Base-by-base conservation (phyloP, 306 rosid species). In the Gastrolobium villosum region DNA sequence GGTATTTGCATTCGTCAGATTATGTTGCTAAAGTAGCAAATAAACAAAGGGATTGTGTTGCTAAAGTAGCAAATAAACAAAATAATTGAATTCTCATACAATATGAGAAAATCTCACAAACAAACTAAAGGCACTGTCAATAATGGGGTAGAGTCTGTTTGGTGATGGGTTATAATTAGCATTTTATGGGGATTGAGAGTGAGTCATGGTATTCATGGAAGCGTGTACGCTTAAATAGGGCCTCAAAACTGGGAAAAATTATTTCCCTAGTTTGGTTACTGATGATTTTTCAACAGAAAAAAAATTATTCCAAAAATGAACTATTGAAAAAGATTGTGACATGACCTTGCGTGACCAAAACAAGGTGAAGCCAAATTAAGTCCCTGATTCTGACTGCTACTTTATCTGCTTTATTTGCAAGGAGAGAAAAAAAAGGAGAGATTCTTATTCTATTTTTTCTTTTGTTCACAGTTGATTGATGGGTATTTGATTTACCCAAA, bases 251-350 rank as follows among this genome's bases (percentile, higher is more conserved):
- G 48, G 26, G 41, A 10, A 79, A 10, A 79, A 32, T 0, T 15
- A 3, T 74, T 82, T 46, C 75, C 81, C 34, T 43, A 61, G 34
- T 50, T 68, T 61, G 63, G 37, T 68, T 9, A 44, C 79, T 74
- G 56, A 36, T n/a, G 67, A 26, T 64, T 70, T 56, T 76, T 20
- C 6, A 75, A 64, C 11, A 41, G 43, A 9, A 15, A 55, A 48
- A 64, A 37, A 5, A 36, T 11, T 43, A 4, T 46, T 5, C 75
- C 11, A 11, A 64, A 84, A 45, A 15, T 44, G 82, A 82, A 71
- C 64, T 50, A 54, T 80, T 70, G 84, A 84, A 72, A 84, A 70
- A 85, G 84, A 79, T 57, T 79, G 77, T 79, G 89, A 79, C 41
- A 70, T 63, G 88, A 85, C 88, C 57, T 73, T 77, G 80, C 70